Evolutionary conservation across 805 yeast species (phyloP), one percentile per base, ranked within the genome.

Genomic region (Barnettozyma populi): DNA sequence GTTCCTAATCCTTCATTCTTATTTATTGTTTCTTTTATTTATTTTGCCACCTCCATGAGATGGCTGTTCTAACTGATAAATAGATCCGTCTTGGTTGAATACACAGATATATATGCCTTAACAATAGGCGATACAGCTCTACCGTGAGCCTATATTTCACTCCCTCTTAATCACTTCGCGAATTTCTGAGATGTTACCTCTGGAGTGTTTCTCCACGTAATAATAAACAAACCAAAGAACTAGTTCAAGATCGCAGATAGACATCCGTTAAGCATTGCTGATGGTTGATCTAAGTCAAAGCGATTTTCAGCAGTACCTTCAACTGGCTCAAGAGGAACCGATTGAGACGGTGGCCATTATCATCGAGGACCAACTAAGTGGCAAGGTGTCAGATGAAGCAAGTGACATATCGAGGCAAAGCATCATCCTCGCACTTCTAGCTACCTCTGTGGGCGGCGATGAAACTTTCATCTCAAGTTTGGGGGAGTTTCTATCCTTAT

Each of bases 291-390:
- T 3, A 16, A 9, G 14, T 11, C 14, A 11, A 19, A 34, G 31
- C 38, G 25, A 7, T 4, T 11, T 7, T 10, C 35, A 21, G 14
- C 16, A 14, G 21, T 37, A 36, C 24, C 14, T 20, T 23, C 27
- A 29, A 14, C 38, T 41, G 25, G 38, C 36, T 7, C 11, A n/a
- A 11, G n/a, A 20, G 10, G 37, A 23, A 24, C 8, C 43, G 18
- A 41, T 41, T 41, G 50, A 44, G 21, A 5, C n/a, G 5, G 43
- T 41, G 10, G 40, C 45, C 11, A 24, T 14, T n/a, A 14, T 5
- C 7, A 31, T 38, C 16, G 46, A 37, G 19, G 27, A 24, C 13
- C 36, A 37, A 16, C 23, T 27, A 7, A 31, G 37, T 14, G 32
- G 19, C 13, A 13, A 44, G 7, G 23, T 39, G 32, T 36, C 45